phyloP scores from a whole-genome alignment of 352 stramenopile species.

The Globisporangium iwayamae region DNA sequence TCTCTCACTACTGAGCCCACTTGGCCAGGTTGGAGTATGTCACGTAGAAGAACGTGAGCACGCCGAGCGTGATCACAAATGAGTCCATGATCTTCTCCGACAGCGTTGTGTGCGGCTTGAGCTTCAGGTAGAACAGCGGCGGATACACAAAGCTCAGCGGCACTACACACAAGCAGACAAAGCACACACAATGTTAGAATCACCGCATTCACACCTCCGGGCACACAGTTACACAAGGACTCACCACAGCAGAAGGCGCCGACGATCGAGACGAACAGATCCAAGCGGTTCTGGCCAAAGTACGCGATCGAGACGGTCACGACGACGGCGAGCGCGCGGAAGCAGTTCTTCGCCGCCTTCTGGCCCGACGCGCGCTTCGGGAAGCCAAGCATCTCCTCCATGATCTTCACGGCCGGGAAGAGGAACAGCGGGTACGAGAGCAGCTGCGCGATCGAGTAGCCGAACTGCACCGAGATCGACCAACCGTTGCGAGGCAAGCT shows the following conservation, averaged over 20 bases:
- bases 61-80: slow-evolving; percentile 53
- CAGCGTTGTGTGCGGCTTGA: slow-evolving; percentile 40
- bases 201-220: background rate
- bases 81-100: slow-evolving; percentile 58
- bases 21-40: slow-evolving; percentile 75
- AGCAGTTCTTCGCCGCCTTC: slow-evolving; percentile 74
- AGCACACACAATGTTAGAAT: background rate
- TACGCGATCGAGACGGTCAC: slow-evolving; percentile 67
- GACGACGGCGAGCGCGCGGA: slow-evolving; percentile 63
- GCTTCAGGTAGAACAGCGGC: slow-evolving; percentile 75
- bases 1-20: slow-evolving; percentile 27
- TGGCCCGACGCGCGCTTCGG: slow-evolving; percentile 54
- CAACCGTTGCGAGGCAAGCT: slow-evolving; percentile 69
- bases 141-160: slow-evolving; percentile 81
- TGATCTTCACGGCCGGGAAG: slow-evolving; percentile 79
- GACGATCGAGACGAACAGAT: slow-evolving; percentile 82
- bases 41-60: slow-evolving; percentile 80
- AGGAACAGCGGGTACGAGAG: slow-evolving; percentile 81
- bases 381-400: slow-evolving; percentile 82
- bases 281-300: slow-evolving; percentile 68
- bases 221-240: slow-evolving; percentile 15
- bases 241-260: slow-evolving; percentile 78
- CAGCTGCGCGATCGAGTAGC: slow-evolving; percentile 70
- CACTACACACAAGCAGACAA: slow-evolving; percentile 27
- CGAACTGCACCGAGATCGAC: slow-evolving; percentile 75